Percentiles rank a stretch among this genome's conserved stretches.
These are phyloP conservation scores for Phallus indusiatus DNA, from an alignment of 768 basidiomycete genomes.

Conservation along the genomic window DNA sequence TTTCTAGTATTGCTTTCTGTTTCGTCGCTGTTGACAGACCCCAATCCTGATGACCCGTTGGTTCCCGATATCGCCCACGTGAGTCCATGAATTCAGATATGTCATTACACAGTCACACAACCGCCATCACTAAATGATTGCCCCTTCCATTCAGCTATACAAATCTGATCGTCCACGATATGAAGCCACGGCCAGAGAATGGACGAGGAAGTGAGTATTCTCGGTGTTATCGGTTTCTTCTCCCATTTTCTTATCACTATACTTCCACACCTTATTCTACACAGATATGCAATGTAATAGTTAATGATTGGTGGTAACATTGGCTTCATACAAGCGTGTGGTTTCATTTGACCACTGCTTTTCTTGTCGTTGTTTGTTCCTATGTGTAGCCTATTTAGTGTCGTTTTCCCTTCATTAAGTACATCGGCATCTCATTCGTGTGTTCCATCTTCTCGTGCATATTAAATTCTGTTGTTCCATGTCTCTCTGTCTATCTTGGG, in stretches of 20 bases:
- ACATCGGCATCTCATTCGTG: background rate
- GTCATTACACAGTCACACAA: background rate
- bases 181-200: slow-evolving; percentile 96
- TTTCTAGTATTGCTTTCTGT: slow-evolving; percentile 84
- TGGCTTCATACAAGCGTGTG: background rate
- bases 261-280: slow-evolving; percentile 9
- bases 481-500: background rate
- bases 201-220: slow-evolving; percentile 90
- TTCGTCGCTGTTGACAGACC: slow-evolving; percentile 98
- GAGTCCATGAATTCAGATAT: slow-evolving; percentile 11
- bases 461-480: background rate
- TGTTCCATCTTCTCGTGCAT: background rate
- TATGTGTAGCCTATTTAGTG: background rate
- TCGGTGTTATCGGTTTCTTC: too few species aligned
- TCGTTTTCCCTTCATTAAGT: background rate
- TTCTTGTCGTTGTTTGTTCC: background rate
- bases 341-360: background rate
- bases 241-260: slow-evolving; percentile 1
- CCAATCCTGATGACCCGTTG: slow-evolving; percentile 97
- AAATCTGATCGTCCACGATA: slow-evolving; percentile 98
- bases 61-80: slow-evolving; percentile 95
- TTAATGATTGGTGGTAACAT: background rate
- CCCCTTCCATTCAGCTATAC: slow-evolving; percentile 45
- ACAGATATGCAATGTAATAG: slow-evolving; percentile 43
- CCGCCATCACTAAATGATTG: background rate